Percentiles rank a stretch among this genome's conserved stretches.
These are phyloP conservation scores for Quercus bicolor DNA, from an alignment of 306 rosid species.

Conservation along the genomic window DNA sequence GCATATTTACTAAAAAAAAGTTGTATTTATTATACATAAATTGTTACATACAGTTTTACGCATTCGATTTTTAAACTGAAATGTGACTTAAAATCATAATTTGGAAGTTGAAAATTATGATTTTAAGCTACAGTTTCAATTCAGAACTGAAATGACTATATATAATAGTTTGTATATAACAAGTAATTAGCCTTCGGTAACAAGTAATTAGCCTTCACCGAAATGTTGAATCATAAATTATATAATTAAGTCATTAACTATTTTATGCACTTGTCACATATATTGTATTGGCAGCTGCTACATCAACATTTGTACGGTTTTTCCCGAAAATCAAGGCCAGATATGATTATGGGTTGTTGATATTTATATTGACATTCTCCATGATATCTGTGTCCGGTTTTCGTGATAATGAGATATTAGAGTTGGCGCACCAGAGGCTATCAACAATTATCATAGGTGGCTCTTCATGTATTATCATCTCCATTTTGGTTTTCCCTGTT, in stretches of 20 bases:
- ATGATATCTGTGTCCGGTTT: conserved; percentile 69
- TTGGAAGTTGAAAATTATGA: no score
- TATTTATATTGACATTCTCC: conserved; percentile 68
- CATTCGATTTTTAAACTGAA: no score
- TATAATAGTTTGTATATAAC: no score
- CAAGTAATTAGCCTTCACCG: no score
- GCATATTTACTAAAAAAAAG: background rate
- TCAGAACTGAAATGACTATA: no score
- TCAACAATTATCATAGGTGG: conserved; percentile 68
- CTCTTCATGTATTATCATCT: conserved; percentile 47
- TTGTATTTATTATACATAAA: no score
- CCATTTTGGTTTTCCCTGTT: conserved; percentile 69
- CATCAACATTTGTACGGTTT: conserved; percentile 66
- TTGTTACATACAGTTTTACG: no score
- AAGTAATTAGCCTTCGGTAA: no score
- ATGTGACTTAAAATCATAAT: no score
- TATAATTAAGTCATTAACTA: background rate
- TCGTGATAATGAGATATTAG: conserved; percentile 60
- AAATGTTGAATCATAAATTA: no score
- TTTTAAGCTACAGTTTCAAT: no score
- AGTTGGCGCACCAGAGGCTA: conserved; percentile 58
- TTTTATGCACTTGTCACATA: background rate
- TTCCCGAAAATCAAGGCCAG: conserved; percentile 68
- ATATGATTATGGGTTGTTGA: conserved; percentile 78
- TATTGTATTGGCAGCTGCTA: conserved; percentile 48